Base-by-base conservation (phyloP, 768 basidiomycete genomes). In the Boletales sp. region DNA sequence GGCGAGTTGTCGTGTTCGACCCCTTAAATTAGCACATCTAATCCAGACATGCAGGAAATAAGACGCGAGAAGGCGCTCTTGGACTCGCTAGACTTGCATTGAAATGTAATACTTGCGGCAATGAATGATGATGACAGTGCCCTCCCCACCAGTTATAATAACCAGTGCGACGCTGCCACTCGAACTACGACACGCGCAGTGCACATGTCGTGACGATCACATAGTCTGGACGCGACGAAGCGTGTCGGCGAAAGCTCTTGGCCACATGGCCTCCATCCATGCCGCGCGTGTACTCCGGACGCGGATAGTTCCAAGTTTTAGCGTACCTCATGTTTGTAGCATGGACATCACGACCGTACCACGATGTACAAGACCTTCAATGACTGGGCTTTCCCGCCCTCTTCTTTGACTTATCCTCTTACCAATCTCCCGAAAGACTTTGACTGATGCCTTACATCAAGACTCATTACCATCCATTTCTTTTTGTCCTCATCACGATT, bases 31-130 rank as follows among this genome's bases (percentile, higher is more conserved):
- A 25, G 18, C 15, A 32, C 28, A 41, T 35, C 48, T 65, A 25
- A 62, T 44, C 47, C 33, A 53, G 30, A 35, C 55, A 43, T 48
- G 38, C 55, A 92, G 90, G 90, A 21, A 94, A 94, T 69, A 84
- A 87, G 67, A 93, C 94, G 2, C 89, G 82, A 71, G 90, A 90
- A 36, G 95, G 95, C 19, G 90, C 89, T 2, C 69, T 97, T 60
- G 71, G 75, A 61, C 82, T 97, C 64, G 94, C 94, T 7, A 76
- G 74, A 67, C 71, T 78, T 53, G 87, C 90, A 18, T 69, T 94
- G 34, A 55, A 41, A 64, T 70, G 59, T 70, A 59, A 62, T 55
- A 39, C 44, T 50, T 41, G 50, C n/a, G 49, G 51, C 46, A 42
- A 49, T 57, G 49, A 56, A 53, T 60, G 33, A 53, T 53, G 50